These are phyloP conservation scores for Lycium ferocissimum DNA, from an alignment of 257 asterid species.

Conservation along the genomic window DNA sequence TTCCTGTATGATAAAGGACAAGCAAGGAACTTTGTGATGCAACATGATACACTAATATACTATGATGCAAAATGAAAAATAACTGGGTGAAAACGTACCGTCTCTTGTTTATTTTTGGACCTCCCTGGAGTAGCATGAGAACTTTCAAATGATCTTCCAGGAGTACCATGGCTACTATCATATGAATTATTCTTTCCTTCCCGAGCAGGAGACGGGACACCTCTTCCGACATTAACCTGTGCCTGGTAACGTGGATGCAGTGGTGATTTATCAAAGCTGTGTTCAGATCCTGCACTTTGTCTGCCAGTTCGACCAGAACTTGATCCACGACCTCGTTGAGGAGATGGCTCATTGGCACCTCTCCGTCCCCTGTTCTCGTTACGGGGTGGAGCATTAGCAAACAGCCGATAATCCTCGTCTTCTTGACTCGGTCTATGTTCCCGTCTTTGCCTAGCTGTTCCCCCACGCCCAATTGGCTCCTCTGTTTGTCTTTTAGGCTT, in stretches of 20 bases:
- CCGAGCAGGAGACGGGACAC: constrained; percentile 64
- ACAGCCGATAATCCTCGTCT: constrained; percentile 51
- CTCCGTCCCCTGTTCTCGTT: constrained; percentile 47
- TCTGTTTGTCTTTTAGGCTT: constrained; percentile 39
- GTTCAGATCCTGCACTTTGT: constrained; percentile 65
- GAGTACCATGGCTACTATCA: constrained; percentile 62
- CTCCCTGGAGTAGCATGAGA: constrained; percentile 24
- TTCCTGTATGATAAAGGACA: neutral
- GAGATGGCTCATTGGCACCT: constrained; percentile 43
- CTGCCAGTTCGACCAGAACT: constrained; percentile 50
- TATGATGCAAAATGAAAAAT: neutral
- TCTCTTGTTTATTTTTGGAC: constrained; percentile 51
- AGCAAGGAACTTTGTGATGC: constrained; percentile 5
- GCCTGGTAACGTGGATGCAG: constrained; percentile 66
- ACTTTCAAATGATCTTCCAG: constrained; percentile 44
- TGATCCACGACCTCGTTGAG: constrained; percentile 42
- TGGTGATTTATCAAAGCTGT: constrained; percentile 72
- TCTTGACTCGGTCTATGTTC: constrained; percentile 49
- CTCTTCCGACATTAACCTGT: constrained; percentile 46
- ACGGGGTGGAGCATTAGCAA: constrained; percentile 48
- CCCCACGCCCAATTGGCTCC: constrained; percentile 49
- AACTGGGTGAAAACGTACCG: constrained; percentile 49
- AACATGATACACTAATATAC: neutral
- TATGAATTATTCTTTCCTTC: constrained; percentile 55
- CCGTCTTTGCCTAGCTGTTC: constrained; percentile 43